These are phyloP conservation scores for Chenopodium quinoa DNA, from an alignment of 148 eudicot species.

Conservation along the genomic window DNA sequence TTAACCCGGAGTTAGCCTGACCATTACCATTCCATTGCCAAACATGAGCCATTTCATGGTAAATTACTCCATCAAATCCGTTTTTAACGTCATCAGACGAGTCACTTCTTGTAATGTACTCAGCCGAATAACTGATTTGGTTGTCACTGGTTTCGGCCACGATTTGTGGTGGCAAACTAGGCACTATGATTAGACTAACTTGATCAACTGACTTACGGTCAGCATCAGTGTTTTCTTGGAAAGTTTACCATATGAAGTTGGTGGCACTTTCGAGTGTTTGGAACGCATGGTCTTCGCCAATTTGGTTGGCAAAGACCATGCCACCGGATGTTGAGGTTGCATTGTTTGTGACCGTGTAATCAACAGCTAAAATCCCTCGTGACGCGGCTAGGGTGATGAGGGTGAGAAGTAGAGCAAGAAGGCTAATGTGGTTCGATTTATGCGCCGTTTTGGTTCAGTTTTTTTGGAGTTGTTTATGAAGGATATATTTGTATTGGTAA, in stretches of 20 bases:
- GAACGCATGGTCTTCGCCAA: slow-evolving; percentile 4
- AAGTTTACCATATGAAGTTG: slow-evolving; percentile 24
- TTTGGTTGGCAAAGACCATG: not conserved
- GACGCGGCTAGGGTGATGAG: not conserved
- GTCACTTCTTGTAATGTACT: too few relatives aligned
- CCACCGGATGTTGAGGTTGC: slow-evolving; percentile 17
- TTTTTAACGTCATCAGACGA: slow-evolving; percentile 24
- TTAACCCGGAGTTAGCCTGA: slow-evolving; percentile 30
- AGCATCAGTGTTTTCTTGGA: slow-evolving; percentile 16
- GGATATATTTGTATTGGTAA: too few relatives aligned
- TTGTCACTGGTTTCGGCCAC: slow-evolving; percentile 6
- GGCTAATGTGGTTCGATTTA: not conserved
- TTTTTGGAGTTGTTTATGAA: too few relatives aligned
- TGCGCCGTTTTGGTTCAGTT: not conserved
- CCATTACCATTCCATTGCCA: slow-evolving; percentile 52
- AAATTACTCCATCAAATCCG: slow-evolving; percentile 37
- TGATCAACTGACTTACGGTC: slow-evolving; percentile 4
- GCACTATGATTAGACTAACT: slow-evolving; percentile 14
- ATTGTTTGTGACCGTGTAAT: slow-evolving; percentile 6
- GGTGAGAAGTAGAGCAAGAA: not conserved
- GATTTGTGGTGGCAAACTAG: not conserved
- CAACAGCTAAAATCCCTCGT: not conserved
- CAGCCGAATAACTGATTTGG: slow-evolving; percentile 15
- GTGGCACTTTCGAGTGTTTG: slow-evolving; percentile 24
- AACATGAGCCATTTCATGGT: slow-evolving; percentile 52